Conservation (phyloP, 495 filamentous ascomycete species). For the Aspergillus diversus region DNA sequence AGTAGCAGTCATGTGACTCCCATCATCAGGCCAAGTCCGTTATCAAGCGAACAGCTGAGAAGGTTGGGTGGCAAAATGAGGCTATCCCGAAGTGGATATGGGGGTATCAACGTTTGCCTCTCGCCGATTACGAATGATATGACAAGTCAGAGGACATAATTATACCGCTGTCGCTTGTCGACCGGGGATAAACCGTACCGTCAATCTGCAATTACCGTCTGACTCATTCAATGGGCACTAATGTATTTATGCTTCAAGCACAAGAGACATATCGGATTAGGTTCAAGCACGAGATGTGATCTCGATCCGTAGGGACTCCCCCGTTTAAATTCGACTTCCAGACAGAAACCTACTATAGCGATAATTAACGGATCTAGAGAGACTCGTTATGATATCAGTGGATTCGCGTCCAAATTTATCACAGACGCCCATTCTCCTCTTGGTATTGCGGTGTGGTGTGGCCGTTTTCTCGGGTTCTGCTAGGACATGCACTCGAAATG, state of each 20-base stretch:
- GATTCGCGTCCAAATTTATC: not conserved
- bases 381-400: slow-evolving; percentile 3
- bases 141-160: not conserved
- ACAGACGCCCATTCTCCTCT: not conserved
- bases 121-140: not conserved
- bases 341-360: not conserved
- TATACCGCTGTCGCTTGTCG: not conserved
- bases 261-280: too few species aligned
- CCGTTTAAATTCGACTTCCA: too few species aligned
- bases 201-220: not conserved
- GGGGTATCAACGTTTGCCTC: not conserved
- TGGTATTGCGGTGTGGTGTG: slow-evolving; percentile 13
- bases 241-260: too few species aligned
- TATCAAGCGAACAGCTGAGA: not conserved
- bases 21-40: not conserved
- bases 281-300: too few species aligned
- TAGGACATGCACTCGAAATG: not conserved
- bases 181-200: not conserved
- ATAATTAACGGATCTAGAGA: not conserved
- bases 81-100: not conserved
- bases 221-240: not conserved
- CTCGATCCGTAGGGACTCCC: too few species aligned
- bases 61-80: not conserved
- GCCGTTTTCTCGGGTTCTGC: not conserved
- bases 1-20: too few species aligned